These are phyloP conservation scores for Nigrospora osmanthi DNA, from an alignment of 2,329 filamentous ascomycete species.

Conservation along the genomic window DNA sequence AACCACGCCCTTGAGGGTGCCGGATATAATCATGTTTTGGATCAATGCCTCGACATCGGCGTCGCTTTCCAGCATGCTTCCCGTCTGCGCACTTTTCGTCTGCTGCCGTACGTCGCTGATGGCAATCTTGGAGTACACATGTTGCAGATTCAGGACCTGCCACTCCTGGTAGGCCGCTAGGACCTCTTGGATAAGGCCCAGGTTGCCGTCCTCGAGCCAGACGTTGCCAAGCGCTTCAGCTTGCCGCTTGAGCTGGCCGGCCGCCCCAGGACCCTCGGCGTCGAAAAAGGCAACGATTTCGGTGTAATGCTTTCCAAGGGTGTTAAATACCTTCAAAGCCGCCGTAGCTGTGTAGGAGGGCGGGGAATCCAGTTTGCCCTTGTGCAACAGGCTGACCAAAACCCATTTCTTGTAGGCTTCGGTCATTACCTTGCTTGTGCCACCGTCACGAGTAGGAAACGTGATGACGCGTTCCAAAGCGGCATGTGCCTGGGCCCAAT, in stretches of 20 bases:
- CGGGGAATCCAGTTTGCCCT: conserved; percentile 49
- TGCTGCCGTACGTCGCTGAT: conserved; percentile 41
- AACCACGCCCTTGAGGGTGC: conserved; percentile 45
- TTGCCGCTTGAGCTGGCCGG: conserved; percentile 55
- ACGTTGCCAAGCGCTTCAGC: conserved; percentile 46
- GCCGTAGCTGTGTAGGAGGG: conserved; percentile 47
- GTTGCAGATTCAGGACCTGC: conserved; percentile 65
- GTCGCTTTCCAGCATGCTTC: conserved; percentile 29
- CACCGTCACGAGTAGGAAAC: conserved; percentile 54
- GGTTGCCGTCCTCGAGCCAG: conserved; percentile 68
- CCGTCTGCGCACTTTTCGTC: conserved; percentile 49
- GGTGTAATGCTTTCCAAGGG: conserved; percentile 62
- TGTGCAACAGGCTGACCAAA: conserved; percentile 63
- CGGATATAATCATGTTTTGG: conserved; percentile 45
- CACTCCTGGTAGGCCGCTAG: conserved; percentile 65
- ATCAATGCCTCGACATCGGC: conserved; percentile 38
- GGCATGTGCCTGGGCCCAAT: conserved; percentile 55
- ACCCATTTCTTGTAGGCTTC: conserved; percentile 93
- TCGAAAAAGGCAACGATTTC: conserved; percentile 63
- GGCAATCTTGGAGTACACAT: conserved; percentile 58
- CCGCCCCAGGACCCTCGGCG: conserved; percentile 24
- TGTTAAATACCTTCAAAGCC: conserved; percentile 36
- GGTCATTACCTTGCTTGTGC: conserved; percentile 69
- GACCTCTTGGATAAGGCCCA: conserved; percentile 62
- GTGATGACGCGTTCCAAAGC: conserved; percentile 60